Evolutionary conservation across 805 yeast genomes (phyloP).

Genomic region (Cephaloascus albidus): DNA sequence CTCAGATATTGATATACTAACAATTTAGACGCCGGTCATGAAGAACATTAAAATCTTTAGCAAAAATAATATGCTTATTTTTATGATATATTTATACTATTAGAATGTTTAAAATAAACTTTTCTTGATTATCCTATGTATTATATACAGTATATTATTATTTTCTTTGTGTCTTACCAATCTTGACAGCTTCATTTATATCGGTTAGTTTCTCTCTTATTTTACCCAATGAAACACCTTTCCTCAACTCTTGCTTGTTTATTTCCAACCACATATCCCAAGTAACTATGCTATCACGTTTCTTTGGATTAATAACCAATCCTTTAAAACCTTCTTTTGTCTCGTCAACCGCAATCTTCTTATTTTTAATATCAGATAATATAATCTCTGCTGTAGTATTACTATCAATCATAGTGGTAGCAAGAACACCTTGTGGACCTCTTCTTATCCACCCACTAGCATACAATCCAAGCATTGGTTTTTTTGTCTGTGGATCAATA

Average conservation of each 20-base stretch:
- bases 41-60: too few species aligned
- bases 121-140: neutral
- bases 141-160: neutral
- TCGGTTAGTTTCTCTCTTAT: constrained; percentile 47
- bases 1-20: too few species aligned
- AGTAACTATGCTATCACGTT: too few species aligned
- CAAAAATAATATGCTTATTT: too few species aligned
- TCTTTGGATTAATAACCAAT: constrained; percentile 2
- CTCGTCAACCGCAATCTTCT: constrained; percentile 6
- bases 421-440: constrained; percentile 86
- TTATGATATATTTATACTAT: too few species aligned
- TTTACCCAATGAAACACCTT: constrained; percentile 42
- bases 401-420: constrained; percentile 81
- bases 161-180: constrained; percentile 19
- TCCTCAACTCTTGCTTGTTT: constrained; percentile 39
- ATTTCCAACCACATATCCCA: constrained; percentile 67
- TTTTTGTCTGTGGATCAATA: constrained; percentile 9
- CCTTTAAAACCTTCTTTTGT: constrained; percentile 6
- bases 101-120: constrained; percentile 6
- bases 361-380: constrained; percentile 40
- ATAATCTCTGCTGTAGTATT: constrained; percentile 64
- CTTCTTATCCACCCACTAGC: constrained; percentile 87
- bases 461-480: constrained; percentile 42
- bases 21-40: too few species aligned
- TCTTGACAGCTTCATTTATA: constrained; percentile 38